A percentile compares a stretch with the other conserved stretches of the same genome.
These are phyloP conservation scores for Suillus plorans DNA, from an alignment of 768 basidiomycete species.

Conservation along the genomic window DNA sequence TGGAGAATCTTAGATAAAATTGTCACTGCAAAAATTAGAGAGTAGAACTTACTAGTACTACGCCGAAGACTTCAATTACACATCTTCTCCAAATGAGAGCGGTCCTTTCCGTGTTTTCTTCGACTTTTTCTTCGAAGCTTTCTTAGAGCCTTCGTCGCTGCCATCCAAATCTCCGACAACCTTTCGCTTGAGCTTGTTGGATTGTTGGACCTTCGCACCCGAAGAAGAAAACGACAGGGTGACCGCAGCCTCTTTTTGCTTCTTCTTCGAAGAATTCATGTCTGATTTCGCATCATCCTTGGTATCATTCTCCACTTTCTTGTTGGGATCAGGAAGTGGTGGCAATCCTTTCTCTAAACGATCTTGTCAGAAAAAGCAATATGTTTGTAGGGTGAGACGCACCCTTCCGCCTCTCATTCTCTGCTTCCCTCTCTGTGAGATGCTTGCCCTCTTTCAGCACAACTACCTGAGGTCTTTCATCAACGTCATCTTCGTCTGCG, in stretches of 20 bases:
- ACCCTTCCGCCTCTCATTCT: conserved; percentile 78
- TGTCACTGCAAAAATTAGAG: neutral
- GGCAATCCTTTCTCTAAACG: conserved; percentile 59
- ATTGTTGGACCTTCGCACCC: conserved; percentile 23
- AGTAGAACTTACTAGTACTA: neutral
- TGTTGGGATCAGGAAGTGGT: conserved; percentile 45
- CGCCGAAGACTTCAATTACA: conserved; percentile 6
- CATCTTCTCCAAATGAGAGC: conserved; percentile 36
- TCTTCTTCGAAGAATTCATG: conserved; percentile 17
- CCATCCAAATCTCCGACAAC: conserved; percentile 34
- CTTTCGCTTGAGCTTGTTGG: conserved; percentile 35
- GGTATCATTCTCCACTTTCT: conserved; percentile 13
- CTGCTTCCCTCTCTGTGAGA: conserved; percentile 72
- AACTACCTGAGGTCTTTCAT: conserved; percentile 87
- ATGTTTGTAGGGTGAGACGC: conserved; percentile 17
- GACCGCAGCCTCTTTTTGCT: conserved; percentile 17
- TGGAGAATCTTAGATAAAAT: neutral
- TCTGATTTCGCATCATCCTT: conserved; percentile 30
- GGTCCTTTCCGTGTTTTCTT: conserved; percentile 47
- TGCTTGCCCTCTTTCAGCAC: conserved; percentile 89
- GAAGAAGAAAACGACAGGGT: conserved; percentile 43
- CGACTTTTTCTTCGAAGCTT: conserved; percentile 50
- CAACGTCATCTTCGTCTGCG: conserved; percentile 66
- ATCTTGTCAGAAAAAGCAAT: conserved; percentile 7
- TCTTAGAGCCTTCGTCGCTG: conserved; percentile 23